Evolutionary conservation across 139 green algal species (phyloP).

Genomic region (Coccomyxa sp.): DNA sequence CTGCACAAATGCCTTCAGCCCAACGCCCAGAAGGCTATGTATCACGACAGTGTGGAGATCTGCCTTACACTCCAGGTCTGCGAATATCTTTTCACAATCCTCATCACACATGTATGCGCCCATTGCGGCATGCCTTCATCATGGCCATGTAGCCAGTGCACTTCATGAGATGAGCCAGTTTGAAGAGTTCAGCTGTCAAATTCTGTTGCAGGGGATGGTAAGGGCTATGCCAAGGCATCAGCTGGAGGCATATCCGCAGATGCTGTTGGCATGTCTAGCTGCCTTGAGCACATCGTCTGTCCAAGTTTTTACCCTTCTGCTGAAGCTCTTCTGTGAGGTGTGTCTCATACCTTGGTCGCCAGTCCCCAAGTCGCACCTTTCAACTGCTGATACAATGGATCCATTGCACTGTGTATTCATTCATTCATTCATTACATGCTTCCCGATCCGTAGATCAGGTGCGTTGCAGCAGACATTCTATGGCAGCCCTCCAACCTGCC

Average conservation of each 20-base stretch:
- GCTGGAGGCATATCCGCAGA: constrained; percentile 80
- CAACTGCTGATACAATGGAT: neutral
- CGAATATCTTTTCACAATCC: neutral
- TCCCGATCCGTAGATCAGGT: neutral
- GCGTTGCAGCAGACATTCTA: neutral
- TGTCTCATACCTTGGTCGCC: neutral
- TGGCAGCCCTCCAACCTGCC: neutral
- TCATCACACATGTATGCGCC: neutral
- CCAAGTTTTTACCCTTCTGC: constrained; percentile 58
- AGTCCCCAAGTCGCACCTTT: too few relatives aligned
- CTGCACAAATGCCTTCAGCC: constrained; percentile 70
- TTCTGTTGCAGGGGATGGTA: constrained; percentile 40
- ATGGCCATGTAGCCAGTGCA: neutral
- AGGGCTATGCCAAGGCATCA: constrained; percentile 44
- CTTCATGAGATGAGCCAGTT: neutral
- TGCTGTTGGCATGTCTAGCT: constrained; percentile 70
- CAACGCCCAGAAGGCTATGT: constrained; percentile 9
- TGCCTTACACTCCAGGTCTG: constrained; percentile 45
- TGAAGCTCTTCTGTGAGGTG: constrained; percentile 55
- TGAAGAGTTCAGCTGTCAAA: neutral
- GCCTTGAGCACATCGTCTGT: constrained; percentile 70
- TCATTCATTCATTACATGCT: neutral
- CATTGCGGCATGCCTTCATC: neutral
- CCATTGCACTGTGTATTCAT: neutral
- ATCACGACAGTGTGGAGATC: constrained; percentile 35